Conservation (phyloP, 345 rosid genomes). For the Corchorus olitorius region DNA sequence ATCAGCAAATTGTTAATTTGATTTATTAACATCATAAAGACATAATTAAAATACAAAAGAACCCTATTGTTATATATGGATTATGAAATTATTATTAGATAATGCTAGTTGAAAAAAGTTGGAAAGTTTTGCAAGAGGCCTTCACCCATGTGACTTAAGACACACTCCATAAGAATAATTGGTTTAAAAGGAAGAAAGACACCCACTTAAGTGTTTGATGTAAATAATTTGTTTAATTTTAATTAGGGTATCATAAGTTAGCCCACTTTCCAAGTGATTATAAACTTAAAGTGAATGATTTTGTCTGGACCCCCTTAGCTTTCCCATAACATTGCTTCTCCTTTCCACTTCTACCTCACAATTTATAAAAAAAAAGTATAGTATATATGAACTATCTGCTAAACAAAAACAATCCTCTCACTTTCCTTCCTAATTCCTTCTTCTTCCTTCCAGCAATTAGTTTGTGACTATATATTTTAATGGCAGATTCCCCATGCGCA, state of each 20-base stretch:
- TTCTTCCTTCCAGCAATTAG: background rate
- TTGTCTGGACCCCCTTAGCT: slow-evolving; percentile 19
- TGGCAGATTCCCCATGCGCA: background rate
- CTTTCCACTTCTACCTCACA: slow-evolving; percentile 26
- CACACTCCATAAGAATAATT: slow-evolving; percentile 26
- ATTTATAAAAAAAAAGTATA: background rate
- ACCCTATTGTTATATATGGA: background rate
- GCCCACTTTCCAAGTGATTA: slow-evolving; percentile 30
- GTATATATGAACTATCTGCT: slow-evolving; percentile 3
- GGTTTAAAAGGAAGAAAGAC: slow-evolving; percentile 28
- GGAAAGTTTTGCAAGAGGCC: background rate
- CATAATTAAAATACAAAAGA: background rate
- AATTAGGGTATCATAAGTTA: slow-evolving; percentile 9
- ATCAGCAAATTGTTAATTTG: background rate
- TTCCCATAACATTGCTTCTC: slow-evolving; percentile 28
- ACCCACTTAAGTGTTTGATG: slow-evolving; percentile 25
- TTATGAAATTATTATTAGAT: background rate
- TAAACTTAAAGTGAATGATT: slow-evolving; percentile 24
- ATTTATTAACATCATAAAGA: background rate
- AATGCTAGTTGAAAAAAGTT: slow-evolving; percentile 1
- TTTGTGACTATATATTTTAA: background rate
- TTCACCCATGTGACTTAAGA: slow-evolving; percentile 27
- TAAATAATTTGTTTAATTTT: slow-evolving; percentile 21
- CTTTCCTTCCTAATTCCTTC: background rate
- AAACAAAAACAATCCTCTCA: background rate